These are phyloP conservation scores for Hemisphaericaspora lyxosophila DNA, from an alignment of 1,139 yeast genomes.

Conservation along the genomic window DNA sequence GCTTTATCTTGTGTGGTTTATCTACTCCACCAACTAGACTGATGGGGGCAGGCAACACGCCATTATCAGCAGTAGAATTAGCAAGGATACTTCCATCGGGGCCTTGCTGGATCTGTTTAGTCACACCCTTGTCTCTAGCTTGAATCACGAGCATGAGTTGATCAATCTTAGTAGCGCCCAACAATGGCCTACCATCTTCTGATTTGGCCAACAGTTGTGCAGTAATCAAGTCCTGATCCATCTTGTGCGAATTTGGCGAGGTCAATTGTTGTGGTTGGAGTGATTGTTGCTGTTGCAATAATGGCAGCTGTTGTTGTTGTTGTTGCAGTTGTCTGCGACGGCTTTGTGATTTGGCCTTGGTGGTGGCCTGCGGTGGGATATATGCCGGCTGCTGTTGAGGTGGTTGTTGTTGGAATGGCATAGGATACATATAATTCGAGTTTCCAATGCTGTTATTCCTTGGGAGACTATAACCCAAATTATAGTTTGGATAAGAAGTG, in stretches of 20 bases:
- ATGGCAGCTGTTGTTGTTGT: constrained; percentile 8
- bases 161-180: constrained; percentile 88
- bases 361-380: constrained; percentile 13
- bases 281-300: constrained; percentile 14
- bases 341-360: constrained; percentile 4
- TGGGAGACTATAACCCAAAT: constrained; percentile 11
- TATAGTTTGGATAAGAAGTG: constrained; percentile 12
- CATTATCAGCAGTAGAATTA: constrained; percentile 40
- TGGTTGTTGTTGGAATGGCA: constrained; percentile 10
- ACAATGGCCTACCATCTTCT: constrained; percentile 64
- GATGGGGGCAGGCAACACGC: constrained; percentile 57
- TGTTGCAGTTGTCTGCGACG: constrained; percentile 7
- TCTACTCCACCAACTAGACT: constrained; percentile 84
- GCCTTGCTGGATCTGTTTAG: constrained; percentile 58
- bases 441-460: constrained; percentile 13
- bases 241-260: constrained; percentile 6
- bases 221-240: constrained; percentile 30
- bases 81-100: constrained; percentile 56
- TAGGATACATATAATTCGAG: constrained; percentile 11
- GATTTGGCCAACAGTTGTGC: constrained; percentile 46
- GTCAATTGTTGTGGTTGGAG: constrained; percentile 9
- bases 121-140: constrained; percentile 75
- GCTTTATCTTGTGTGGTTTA: constrained; percentile 47
- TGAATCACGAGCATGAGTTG: constrained; percentile 87
- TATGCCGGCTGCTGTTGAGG: constrained; percentile 10